These are phyloP conservation scores for Gigaspora rosea DNA, from an alignment of 192 early-diverging fungal species.

Conservation along the genomic window DNA sequence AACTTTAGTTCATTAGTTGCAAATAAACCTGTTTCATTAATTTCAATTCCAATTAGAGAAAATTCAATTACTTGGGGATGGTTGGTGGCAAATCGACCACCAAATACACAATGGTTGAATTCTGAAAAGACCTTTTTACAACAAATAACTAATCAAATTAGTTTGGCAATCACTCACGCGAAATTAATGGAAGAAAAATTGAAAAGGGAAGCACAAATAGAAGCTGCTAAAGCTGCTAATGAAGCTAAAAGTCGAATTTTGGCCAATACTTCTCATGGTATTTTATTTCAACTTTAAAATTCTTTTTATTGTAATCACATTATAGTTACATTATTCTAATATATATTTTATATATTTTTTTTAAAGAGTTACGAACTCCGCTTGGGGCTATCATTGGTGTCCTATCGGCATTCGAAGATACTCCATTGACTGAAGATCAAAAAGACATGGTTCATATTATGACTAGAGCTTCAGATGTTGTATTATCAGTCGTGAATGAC, in stretches of 20 bases:
- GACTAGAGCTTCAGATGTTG: slow-evolving; percentile 48
- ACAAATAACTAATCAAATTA: slow-evolving; percentile 46
- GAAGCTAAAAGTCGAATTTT: slow-evolving; percentile 49
- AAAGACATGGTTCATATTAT: slow-evolving; percentile 50
- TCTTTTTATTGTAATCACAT: no score
- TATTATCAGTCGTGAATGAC: slow-evolving; percentile 46
- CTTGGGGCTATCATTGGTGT: slow-evolving; percentile 49
- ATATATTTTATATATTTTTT: neutral
- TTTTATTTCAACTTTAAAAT: no score
- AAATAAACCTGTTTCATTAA: slow-evolving; percentile 1
- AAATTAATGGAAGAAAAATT: slow-evolving; percentile 44
- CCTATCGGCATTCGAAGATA: slow-evolving; percentile 46
- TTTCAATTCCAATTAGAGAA: neutral
- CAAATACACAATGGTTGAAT: slow-evolving; percentile 33
- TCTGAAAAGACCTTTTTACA: slow-evolving; percentile 42
- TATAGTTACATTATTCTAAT: neutral
- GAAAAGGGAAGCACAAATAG: slow-evolving; percentile 44
- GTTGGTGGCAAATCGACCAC: slow-evolving; percentile 14
- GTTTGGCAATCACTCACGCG: slow-evolving; percentile 43
- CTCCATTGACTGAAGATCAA: slow-evolving; percentile 43
- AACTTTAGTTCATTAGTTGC: neutral
- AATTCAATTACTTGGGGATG: slow-evolving; percentile 10
- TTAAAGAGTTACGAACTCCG: slow-evolving; percentile 35
- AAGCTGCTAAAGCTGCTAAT: slow-evolving; percentile 45
- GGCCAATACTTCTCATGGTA: slow-evolving; percentile 48